These are phyloP conservation scores for Yamadazyma endophytica DNA, from an alignment of 805 yeast species.

Conservation along the genomic window DNA sequence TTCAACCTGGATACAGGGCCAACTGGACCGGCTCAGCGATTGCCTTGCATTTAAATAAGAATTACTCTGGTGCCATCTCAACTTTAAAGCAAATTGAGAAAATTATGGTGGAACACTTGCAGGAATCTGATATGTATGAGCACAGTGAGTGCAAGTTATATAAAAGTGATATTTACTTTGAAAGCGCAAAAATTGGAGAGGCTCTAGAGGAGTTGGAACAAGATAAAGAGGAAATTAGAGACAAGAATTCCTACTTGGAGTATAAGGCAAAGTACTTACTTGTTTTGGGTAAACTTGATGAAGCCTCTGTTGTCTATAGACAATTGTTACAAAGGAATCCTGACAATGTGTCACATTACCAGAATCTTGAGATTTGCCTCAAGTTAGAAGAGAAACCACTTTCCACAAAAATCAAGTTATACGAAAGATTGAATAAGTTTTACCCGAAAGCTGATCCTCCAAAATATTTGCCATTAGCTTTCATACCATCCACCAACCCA, in stretches of 20 bases:
- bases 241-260: constrained; percentile 60
- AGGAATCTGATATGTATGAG: constrained; percentile 67
- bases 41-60: constrained; percentile 74
- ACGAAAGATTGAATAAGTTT: constrained; percentile 58
- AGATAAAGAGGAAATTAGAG: constrained; percentile 48
- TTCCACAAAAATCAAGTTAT: constrained; percentile 53
- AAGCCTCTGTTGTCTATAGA: constrained; percentile 68
- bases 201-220: constrained; percentile 60
- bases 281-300: constrained; percentile 51
- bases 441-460: constrained; percentile 87
- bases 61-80: constrained; percentile 62
- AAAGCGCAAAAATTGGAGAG: constrained; percentile 55
- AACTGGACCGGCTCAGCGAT: constrained; percentile 88
- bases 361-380: constrained; percentile 60
- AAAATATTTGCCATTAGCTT: constrained; percentile 70
- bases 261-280: constrained; percentile 60
- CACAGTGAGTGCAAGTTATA: constrained; percentile 77
- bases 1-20: constrained; percentile 77
- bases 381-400: constrained; percentile 43
- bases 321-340: constrained; percentile 80
- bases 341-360: constrained; percentile 65
- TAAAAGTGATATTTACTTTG: constrained; percentile 62
- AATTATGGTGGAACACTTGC: constrained; percentile 62
- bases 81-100: constrained; percentile 75
- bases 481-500: constrained; percentile 51